Evolutionary conservation across 495 filamentous ascomycete species (phyloP).

Genomic region (Aspergillus funiculosus): DNA sequence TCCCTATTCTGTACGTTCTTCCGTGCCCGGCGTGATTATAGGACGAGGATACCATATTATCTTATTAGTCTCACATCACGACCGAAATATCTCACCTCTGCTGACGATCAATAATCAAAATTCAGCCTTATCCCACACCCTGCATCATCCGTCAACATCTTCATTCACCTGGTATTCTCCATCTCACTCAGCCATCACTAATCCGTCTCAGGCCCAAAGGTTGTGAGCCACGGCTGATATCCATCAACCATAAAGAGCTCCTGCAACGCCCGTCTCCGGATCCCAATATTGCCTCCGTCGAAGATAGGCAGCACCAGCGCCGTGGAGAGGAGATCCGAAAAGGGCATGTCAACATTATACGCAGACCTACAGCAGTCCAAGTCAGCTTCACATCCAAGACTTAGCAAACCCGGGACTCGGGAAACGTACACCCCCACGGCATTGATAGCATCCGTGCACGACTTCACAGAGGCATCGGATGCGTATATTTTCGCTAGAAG

Average conservation of each 20-base stretch:
- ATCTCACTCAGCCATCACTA: too few species aligned
- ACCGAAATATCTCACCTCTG: too few species aligned
- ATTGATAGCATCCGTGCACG: slow-evolving; percentile 8
- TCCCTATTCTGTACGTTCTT: too few species aligned
- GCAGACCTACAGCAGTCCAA: background rate
- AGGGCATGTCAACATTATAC: slow-evolving; percentile 1
- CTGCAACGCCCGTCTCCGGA: slow-evolving; percentile 12
- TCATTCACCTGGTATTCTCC: too few species aligned
- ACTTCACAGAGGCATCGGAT: slow-evolving; percentile 12
- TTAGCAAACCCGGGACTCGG: background rate
- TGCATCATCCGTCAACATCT: too few species aligned
- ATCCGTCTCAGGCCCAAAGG: background rate
- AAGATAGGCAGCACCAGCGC: slow-evolving; percentile 11
- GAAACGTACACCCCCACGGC: slow-evolving; percentile 12
- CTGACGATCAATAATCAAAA: too few species aligned
- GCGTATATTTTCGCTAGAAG: slow-evolving; percentile 11
- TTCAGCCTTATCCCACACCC: too few species aligned
- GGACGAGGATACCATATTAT: too few species aligned
- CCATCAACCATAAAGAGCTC: slow-evolving; percentile 5
- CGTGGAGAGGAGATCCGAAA: slow-evolving; percentile 5
- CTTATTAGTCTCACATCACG: too few species aligned
- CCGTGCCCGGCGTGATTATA: too few species aligned
- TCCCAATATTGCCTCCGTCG: slow-evolving; percentile 11
- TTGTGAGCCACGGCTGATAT: slow-evolving; percentile 9
- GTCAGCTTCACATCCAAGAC: background rate